Conservation (phyloP, 306 rosid genomes). For the Ammopiptanthus mongolicus region DNA sequence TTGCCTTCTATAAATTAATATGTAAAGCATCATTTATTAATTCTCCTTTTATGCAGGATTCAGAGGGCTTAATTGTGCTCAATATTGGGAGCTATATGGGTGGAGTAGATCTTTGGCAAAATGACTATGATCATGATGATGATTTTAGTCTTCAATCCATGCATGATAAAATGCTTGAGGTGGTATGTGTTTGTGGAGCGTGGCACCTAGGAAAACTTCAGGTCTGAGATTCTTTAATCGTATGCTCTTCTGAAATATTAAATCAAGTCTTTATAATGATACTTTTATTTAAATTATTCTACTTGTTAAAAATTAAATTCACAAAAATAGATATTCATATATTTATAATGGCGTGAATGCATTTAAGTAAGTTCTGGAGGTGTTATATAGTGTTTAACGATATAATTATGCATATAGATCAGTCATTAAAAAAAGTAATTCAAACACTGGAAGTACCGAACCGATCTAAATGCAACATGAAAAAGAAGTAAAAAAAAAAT, state of each 20-base stretch:
- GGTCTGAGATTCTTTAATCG: constrained; percentile 34
- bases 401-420: not conserved
- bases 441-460: not conserved
- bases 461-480: not conserved
- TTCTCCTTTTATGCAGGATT: constrained; percentile 41
- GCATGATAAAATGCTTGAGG: constrained; percentile 70
- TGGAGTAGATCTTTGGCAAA: constrained; percentile 83
- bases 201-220: constrained; percentile 88
- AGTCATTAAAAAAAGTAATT: constrained; percentile 5
- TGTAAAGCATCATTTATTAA: not conserved
- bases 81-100: constrained; percentile 87
- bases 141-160: constrained; percentile 53
- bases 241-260: constrained; percentile 5
- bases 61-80: constrained; percentile 79
- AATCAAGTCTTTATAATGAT: constrained; percentile 13
- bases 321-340: not conserved
- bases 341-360: not conserved
- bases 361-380: constrained; percentile 3
- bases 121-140: constrained; percentile 60
- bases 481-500: not conserved
- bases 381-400: not conserved
- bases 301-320: not conserved
- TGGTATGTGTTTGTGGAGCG: constrained; percentile 73
- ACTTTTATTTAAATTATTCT: not conserved
- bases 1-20: constrained; percentile 1